Base-by-base conservation (phyloP, 345 rosid species). In the Bruguiera parviflora region DNA sequence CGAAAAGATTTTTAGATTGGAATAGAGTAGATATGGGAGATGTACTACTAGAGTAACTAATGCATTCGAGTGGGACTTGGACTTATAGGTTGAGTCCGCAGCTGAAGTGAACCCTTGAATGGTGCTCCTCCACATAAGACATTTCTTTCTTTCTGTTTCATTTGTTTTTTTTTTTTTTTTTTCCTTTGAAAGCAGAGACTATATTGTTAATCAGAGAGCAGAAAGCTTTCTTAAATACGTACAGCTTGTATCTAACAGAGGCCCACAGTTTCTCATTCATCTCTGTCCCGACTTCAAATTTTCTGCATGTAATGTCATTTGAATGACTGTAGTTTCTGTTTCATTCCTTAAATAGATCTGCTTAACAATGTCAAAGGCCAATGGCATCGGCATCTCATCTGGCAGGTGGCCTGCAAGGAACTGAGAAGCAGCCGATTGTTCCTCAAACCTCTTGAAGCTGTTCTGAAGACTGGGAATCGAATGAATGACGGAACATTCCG, bases 401-500 rank as follows among this genome's bases (percentile, higher is more conserved):
- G 22, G 53, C 81, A 95, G 98, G 87, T 90, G 77, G 97, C 97
- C 58, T 92, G 97, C 81, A 79, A 87, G 82, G 97, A 90, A 79
- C 92, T 95, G 24, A 82, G 78, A 66, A 90, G 82, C 79, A 90
- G 94, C 72, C 77, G 97, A 60, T 73, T 95, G 75, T 95, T 95
- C 88, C 84, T 90, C 74, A 95, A 92, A 84, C 91, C 92, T 64
- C 80, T 95, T 67, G 99, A 95, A 82, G 99, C 99, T 62, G 98
- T 95, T 81, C 96, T 95, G 11, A 95, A 95, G 81, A 95, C 99
- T 8, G 99, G 99, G 71, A 95, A 95, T 74, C 89, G 99, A 55
- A 95, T 95, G 99, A 95, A 95, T 67, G 83, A 86, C 81, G 99
- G 99, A 53, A 95, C 99, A 49, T 95, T 90, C 64, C 89, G 98